Evolutionary conservation across 805 yeast genomes (phyloP), one percentile per base, ranked within the genome.

Genomic region (Diddensiella transvaalensis): DNA sequence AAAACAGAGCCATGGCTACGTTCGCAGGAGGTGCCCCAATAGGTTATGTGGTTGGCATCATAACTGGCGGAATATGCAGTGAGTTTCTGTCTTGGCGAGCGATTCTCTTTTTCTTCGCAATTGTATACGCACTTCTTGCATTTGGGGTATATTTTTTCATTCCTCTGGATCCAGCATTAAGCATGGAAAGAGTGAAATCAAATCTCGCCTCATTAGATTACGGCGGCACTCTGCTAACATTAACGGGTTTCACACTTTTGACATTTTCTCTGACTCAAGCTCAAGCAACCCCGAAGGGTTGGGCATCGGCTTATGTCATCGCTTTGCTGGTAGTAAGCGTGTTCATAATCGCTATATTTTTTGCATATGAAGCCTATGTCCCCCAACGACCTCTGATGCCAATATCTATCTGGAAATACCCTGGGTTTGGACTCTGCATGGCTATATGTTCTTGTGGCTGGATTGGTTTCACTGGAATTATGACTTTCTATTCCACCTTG

Each of bases 341-440:
- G 2, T 47, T 54, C 1, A 47, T 73, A 18, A 50, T 75, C 18
- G 58, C 60, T 1, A 57, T 47, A 0, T 68, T 73, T 45, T 66
- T 64, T 1, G 3, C 70, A 5, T 74, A 69, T 52, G 79, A 76
- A 56, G 38, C 57, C 1, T 68, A 68, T 40, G 45, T 71, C 1
- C 72, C 78, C 1, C 42, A 53, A 38, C 57, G 60, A n/a, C 79
- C 80, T n/a, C 56, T 76, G 15, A 70, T 75, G 72, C 80, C 79
- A 11, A 70, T 74, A 70, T 48, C 51, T 26, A 59, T 75, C 48
- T 75, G 75, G 71, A 63, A 58, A 40, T 67, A 59, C 46, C 61
- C 54, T 22, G 69, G 70, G 35, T 76, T 76, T 42, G 60, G 69
- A 13, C 36, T 73, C 1, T 60, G 69, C 44, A 72, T 75, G 74